Percentiles rank a stretch among this genome's conserved stretches.
Evolutionary conservation across 805 yeast species (phyloP).

Genomic region (Spathaspora girioi): DNA sequence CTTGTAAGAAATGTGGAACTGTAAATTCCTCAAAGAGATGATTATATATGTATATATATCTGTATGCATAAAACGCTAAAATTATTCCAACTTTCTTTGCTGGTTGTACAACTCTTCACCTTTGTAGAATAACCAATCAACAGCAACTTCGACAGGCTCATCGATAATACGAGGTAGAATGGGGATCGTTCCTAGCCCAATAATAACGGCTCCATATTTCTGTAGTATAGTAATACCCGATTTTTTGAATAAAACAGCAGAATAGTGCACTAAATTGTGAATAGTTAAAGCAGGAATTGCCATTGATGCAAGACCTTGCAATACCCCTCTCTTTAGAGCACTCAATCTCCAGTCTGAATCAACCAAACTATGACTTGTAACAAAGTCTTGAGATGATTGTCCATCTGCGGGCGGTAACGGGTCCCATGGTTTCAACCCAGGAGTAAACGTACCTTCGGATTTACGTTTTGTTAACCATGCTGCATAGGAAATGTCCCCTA

Average conservation of each 20-base stretch:
- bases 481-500: conserved; percentile 72
- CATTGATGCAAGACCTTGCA: conserved; percentile 82
- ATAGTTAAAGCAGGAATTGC: conserved; percentile 85
- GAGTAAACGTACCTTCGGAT: conserved; percentile 59
- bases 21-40: conserved; percentile 57
- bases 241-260: conserved; percentile 60
- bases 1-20: conserved; percentile 74
- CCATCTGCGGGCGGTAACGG: conserved; percentile 33
- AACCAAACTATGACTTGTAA: conserved; percentile 21
- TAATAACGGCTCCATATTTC: conserved; percentile 73
- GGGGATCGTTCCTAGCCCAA: conserved; percentile 77
- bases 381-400: conserved; percentile 32
- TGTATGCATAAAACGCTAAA: neutral
- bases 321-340: conserved; percentile 67
- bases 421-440: conserved; percentile 70
- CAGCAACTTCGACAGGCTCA: conserved; percentile 72
- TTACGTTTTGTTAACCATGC: conserved; percentile 69
- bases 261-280: conserved; percentile 70
- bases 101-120: conserved; percentile 32
- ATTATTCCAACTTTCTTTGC: neutral
- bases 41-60: neutral
- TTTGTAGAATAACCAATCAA: conserved; percentile 58
- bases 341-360: conserved; percentile 67
- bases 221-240: conserved; percentile 44
- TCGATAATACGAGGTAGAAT: conserved; percentile 74